A percentile compares a stretch with the other conserved stretches of the same genome.
Evolutionary conservation across 2,329 filamentous ascomycete species (phyloP).

Genomic region (Fusarium poae): DNA sequence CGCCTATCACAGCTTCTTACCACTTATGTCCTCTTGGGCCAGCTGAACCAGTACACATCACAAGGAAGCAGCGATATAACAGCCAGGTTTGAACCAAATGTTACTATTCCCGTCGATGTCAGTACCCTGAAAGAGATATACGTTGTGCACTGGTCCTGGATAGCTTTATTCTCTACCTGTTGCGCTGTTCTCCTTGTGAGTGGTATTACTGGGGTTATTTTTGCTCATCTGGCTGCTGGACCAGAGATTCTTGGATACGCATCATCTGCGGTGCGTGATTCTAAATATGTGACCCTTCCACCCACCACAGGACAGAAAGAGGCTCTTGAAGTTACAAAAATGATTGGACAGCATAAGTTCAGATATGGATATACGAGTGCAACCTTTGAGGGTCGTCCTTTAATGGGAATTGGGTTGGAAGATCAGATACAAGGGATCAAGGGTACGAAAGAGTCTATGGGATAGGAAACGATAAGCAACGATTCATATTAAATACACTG

Average conservation of each 20-base stretch:
- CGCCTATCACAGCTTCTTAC: slow-evolving; percentile 28
- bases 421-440: neutral
- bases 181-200: neutral
- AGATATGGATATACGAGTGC: neutral
- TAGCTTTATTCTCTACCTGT: neutral
- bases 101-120: neutral
- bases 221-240: neutral
- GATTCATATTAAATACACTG: neutral
- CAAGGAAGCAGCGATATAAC: neutral
- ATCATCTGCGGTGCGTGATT: neutral
- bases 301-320: neutral
- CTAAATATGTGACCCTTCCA: neutral
- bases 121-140: neutral
- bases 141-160: neutral
- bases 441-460: no score
- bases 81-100: neutral
- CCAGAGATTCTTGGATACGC: neutral
- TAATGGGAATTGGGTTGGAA: neutral
- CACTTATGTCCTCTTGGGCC: slow-evolving; percentile 17
- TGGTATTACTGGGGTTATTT: neutral
- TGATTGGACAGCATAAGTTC: neutral
- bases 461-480: no score
- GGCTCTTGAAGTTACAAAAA: neutral
- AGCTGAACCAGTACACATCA: neutral
- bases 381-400: neutral